These are phyloP conservation scores for Penicillium occitanis DNA, from an alignment of 2,329 filamentous ascomycete genomes.

Conservation along the genomic window DNA sequence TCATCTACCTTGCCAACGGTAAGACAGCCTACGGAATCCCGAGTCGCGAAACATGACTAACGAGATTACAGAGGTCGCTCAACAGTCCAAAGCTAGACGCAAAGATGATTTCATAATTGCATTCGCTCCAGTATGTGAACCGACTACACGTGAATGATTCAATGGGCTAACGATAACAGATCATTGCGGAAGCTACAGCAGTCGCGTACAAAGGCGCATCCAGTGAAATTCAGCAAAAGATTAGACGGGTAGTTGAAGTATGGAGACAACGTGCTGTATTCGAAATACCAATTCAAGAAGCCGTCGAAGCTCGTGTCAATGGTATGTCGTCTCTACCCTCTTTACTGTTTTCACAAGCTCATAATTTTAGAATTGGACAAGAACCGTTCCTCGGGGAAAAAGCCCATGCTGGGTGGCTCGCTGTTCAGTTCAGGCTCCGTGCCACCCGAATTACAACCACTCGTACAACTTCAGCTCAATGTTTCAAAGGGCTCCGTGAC, in stretches of 20 bases:
- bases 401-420: conserved; percentile 63
- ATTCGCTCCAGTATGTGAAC: conserved; percentile 67
- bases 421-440: conserved; percentile 66
- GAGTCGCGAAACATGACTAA: conserved; percentile 26
- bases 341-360: conserved; percentile 17
- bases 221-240: conserved; percentile 80
- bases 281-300: conserved; percentile 72
- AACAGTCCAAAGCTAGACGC: conserved; percentile 89
- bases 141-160: not conserved
- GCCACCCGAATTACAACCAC: conserved; percentile 72
- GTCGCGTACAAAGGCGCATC: conserved; percentile 88
- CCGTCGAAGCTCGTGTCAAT: conserved; percentile 75
- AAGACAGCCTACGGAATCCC: conserved; percentile 33
- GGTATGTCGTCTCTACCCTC: conserved; percentile 53
- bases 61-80: conserved; percentile 72
- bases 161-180: conserved; percentile 39
- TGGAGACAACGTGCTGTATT: conserved; percentile 90
- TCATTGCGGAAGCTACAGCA: conserved; percentile 86
- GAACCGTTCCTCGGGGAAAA: conserved; percentile 52
- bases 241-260: conserved; percentile 87
- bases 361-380: conserved; percentile 55
- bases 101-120: conserved; percentile 92
- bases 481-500: conserved; percentile 71
- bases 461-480: conserved; percentile 72
- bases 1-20: conserved; percentile 96